Evolutionary conservation across 495 filamentous ascomycete species (phyloP), one percentile per base, ranked within the genome.

Genomic region (Aspergillus wentii): DNA sequence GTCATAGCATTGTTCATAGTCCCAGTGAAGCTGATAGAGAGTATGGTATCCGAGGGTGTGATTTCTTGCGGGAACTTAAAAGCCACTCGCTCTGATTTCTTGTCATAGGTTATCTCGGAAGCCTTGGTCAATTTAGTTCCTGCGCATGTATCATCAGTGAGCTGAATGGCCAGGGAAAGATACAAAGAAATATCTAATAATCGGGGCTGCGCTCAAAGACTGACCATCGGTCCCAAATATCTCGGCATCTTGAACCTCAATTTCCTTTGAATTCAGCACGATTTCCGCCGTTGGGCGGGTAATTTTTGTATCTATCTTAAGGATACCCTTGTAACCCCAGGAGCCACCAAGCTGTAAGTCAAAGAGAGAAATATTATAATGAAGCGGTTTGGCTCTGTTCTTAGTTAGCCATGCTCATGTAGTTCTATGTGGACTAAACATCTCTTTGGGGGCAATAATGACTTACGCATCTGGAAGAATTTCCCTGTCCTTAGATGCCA

Each of bases 1-100:
- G 86, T 84, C 89, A 97, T 95, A 46, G 85, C 80, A 53, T 90
- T 86, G 70, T 96, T 98, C 65, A 97, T 83, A 21, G 71, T 81
- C 23, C 92, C 92, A 15, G 80, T 74, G 61, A 94, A 98, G 10
- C 82, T 72, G 56, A 97, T 78, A 13, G 71, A 69, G 22, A 96
- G 63, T 3, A 75, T 51, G 25, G 79, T 77, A 40, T 86, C 76
- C 6, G 73, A 67, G 0, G 80, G 76, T 7, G 48, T 26, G 31
- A 94, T 57, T 45, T 83, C 77, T 25, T 83, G 59, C 17, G 74
- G 60, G 56, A 96, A 90, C 30, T 69, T 66, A 44, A 98, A 64
- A 17, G 79, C 83, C 17, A 80, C 81, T 33, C 88, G 77, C 63
- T 96, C 88, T 30, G 78, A 76, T 50, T 83, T 82, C 46, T 76